phyloP scores from a whole-genome alignment of 2,329 filamentous ascomycete species.

The Escovopsis sp. region DNA sequence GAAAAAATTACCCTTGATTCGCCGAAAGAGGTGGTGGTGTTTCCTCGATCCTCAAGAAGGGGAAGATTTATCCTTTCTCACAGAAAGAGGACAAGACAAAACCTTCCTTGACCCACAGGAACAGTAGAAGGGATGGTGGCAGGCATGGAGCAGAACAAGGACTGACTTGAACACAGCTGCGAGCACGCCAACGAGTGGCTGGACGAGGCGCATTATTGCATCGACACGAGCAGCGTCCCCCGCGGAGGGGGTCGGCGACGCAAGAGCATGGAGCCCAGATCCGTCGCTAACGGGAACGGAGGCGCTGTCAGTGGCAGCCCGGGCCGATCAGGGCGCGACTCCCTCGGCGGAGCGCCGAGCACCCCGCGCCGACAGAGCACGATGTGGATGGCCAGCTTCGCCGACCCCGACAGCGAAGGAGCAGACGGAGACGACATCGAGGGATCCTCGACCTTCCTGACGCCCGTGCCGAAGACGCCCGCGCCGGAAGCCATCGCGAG shows the following conservation, averaged over 20 bases:
- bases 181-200: slow-evolving; percentile 65
- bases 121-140: no score
- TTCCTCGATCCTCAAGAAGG: no score
- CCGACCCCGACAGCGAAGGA: slow-evolving; percentile 25
- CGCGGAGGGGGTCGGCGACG: slow-evolving; percentile 56
- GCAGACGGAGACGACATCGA: slow-evolving; percentile 24
- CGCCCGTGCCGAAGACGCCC: slow-evolving; percentile 43
- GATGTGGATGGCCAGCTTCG: slow-evolving; percentile 39
- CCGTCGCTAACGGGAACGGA: slow-evolving; percentile 53
- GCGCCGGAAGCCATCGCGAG: slow-evolving; percentile 37
- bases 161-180: slow-evolving; percentile 36
- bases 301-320: slow-evolving; percentile 34
- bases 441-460: slow-evolving; percentile 30
- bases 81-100: no score
- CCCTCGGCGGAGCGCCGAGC: slow-evolving; percentile 19
- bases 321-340: slow-evolving; percentile 14
- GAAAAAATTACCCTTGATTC: no score
- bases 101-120: no score
- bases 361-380: slow-evolving; percentile 40
- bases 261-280: slow-evolving; percentile 68
- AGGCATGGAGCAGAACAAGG: no score
- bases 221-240: slow-evolving; percentile 52
- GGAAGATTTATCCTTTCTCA: no score
- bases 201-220: slow-evolving; percentile 52
- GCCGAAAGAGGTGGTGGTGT: no score